Evolutionary conservation across 176 grass and related monocot species (phyloP).

Genomic region (Paspalum notatum): DNA sequence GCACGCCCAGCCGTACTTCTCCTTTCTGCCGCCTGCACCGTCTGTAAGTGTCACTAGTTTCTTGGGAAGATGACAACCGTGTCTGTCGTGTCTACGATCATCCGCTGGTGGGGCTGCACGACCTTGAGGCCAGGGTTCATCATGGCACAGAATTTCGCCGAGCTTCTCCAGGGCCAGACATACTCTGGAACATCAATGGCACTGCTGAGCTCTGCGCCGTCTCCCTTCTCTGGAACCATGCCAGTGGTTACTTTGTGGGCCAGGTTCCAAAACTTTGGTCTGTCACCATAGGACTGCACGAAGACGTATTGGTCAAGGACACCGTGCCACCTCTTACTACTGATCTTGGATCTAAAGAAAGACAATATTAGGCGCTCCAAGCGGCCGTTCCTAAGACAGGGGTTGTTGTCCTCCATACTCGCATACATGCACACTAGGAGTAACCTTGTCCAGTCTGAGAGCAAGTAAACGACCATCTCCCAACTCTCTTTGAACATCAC

Average conservation of each 20-base stretch:
- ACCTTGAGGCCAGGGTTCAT: no score
- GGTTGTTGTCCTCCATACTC: background rate
- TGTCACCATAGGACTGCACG: background rate
- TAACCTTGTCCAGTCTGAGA: constrained; percentile 27
- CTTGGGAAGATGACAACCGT: background rate
- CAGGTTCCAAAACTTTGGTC: background rate
- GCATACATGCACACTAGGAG: constrained; percentile 22
- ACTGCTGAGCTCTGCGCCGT: background rate
- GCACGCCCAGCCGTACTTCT: background rate
- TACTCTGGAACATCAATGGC: background rate
- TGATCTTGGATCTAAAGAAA: background rate
- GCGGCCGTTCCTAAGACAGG: fast-evolving
- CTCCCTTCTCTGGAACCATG: background rate
- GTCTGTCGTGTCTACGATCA: background rate
- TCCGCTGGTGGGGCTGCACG: no score
- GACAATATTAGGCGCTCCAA: background rate
- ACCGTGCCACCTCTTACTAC: background rate
- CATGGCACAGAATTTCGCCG: background rate
- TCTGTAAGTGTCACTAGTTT: background rate
- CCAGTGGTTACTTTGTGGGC: background rate
- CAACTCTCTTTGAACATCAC: constrained; percentile 27
- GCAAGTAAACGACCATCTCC: constrained; percentile 34
- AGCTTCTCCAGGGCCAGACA: background rate
- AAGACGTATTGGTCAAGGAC: background rate
- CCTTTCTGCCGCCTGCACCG: no score